phyloP scores from a whole-genome alignment of 805 yeast species.

The Candida piceae region DNA sequence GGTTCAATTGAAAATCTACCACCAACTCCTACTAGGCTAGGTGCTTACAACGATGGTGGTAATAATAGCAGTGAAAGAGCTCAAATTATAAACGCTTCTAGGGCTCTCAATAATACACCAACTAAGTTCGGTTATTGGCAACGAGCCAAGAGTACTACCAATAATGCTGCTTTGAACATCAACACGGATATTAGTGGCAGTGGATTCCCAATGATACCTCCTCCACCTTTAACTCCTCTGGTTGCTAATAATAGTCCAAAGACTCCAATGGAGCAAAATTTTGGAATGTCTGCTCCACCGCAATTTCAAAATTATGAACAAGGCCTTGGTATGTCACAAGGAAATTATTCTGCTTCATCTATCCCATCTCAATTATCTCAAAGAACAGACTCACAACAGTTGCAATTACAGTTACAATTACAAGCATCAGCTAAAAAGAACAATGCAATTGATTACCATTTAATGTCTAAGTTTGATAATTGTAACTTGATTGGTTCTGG shows the following conservation, averaged over 20 bases:
- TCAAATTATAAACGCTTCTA: neutral
- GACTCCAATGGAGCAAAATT: constrained; percentile 25
- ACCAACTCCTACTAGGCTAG: constrained; percentile 39
- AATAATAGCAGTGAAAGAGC: neutral
- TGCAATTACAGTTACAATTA: constrained; percentile 3
- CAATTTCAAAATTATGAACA: constrained; percentile 7
- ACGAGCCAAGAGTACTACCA: constrained; percentile 16
- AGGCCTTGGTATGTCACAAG: constrained; percentile 6
- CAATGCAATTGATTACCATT: constrained; percentile 35
- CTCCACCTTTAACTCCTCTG: constrained; percentile 6
- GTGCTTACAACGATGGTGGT: constrained; percentile 7
- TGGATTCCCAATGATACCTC: constrained; percentile 14
- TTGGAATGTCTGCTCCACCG: constrained; percentile 7
- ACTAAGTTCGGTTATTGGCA: constrained; percentile 21
- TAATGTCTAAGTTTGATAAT: constrained; percentile 51
- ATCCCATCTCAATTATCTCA: constrained; percentile 11
- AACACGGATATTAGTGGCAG: constrained; percentile 1
- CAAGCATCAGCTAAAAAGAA: constrained; percentile 8
- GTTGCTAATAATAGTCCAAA: constrained; percentile 19
- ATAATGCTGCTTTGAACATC: constrained; percentile 6
- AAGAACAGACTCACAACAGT: constrained; percentile 6
- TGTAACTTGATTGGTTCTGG: constrained; percentile 77
- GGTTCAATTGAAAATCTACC: constrained; percentile 29
- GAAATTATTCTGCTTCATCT: constrained; percentile 14
- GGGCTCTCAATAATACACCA: constrained; percentile 8